Conservation (phyloP, 73 alveolate species). For the Paramecium pentaurelia region DNA sequence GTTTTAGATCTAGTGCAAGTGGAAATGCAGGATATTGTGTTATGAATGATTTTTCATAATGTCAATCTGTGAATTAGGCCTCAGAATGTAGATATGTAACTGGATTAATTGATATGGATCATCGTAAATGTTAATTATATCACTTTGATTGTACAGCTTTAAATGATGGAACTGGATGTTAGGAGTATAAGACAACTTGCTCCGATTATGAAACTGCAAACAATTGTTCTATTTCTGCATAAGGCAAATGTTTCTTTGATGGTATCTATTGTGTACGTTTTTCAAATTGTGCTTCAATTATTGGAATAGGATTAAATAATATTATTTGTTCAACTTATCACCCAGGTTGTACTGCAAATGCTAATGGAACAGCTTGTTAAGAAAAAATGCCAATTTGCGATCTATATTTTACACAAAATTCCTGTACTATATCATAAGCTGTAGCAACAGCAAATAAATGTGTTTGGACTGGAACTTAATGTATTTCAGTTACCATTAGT, state of each 20-base stretch:
- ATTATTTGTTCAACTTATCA: neutral
- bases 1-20: neutral
- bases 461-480: neutral
- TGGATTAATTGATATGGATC: neutral
- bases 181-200: neutral
- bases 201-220: neutral
- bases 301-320: neutral
- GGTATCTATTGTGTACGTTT: neutral
- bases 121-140: neutral
- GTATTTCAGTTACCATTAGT: neutral
- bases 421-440: neutral
- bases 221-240: neutral
- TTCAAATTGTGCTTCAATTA: neutral
- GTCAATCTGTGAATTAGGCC: neutral
- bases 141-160: neutral
- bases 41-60: neutral
- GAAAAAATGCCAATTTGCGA: neutral
- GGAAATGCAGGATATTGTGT: neutral
- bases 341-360: neutral
- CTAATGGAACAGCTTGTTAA: neutral
- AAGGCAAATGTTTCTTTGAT: neutral
- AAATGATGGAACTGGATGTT: neutral
- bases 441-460: neutral
- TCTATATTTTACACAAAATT: neutral
- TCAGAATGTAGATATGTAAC: neutral